Conservation (phyloP, 768 basidiomycete genomes). For the Podaxis rugospora region DNA sequence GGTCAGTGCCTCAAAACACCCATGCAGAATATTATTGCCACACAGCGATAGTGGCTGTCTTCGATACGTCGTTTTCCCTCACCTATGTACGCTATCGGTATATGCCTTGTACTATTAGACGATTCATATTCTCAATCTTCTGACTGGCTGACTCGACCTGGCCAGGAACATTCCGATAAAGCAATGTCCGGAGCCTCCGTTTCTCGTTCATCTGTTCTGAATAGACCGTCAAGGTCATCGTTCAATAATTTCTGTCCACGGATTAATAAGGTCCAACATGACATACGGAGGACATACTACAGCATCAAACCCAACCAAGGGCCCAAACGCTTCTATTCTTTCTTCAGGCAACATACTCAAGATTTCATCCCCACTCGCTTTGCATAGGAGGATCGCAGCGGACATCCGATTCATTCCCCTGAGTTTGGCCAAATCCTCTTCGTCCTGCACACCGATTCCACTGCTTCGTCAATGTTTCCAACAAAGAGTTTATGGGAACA, state of each 20-base stretch:
- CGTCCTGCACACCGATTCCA: constrained; percentile 40
- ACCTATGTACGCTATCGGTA: no score
- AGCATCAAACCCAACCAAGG: constrained; percentile 42
- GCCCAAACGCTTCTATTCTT: constrained; percentile 40
- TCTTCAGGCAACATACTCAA: constrained; percentile 45
- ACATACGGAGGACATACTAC: constrained; percentile 38
- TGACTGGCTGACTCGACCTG: no score
- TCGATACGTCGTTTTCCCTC: no score
- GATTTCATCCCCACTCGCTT: constrained; percentile 50
- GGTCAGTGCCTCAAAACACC: no score
- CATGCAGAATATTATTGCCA: no score
- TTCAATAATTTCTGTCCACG: background rate
- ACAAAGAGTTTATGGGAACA: background rate
- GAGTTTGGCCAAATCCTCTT: constrained; percentile 49
- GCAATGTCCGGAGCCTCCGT: no score
- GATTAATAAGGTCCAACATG: background rate
- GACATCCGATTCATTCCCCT: constrained; percentile 70
- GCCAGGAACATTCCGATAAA: no score
- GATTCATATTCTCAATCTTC: no score
- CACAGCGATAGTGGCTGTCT: no score
- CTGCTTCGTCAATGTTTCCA: background rate
- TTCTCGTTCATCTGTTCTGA: no score
- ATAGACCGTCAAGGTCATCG: background rate
- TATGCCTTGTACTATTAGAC: no score
- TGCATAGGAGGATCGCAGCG: constrained; percentile 58